Base-by-base conservation (phyloP, 2,329 filamentous ascomycete species). In the Waltergamsia citrina region DNA sequence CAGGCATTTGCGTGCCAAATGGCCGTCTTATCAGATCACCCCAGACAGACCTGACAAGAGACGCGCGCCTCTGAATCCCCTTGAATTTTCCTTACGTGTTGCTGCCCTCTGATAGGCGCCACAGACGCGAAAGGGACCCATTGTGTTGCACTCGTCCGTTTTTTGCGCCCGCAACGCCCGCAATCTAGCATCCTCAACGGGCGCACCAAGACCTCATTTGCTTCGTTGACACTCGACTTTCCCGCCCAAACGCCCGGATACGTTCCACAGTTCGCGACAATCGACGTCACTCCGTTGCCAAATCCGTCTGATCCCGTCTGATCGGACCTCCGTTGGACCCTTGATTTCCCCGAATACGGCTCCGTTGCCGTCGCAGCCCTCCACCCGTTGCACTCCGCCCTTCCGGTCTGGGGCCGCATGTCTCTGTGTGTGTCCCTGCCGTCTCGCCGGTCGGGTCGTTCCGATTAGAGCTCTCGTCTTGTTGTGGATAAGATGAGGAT, bases 161-260 rank as follows among this genome's bases (percentile, higher is more conserved):
- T 43, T 36, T 49, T 55, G 50, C 53, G 54, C 52, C 53, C 54
- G 52, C 49, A 52, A 47, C 44, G 43, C 47, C 51, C 48, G 48
- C 50, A 53, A 52, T 34, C 35, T 9, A 47, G 48, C 46, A 54
- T 52, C 51, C 45, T 53, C 48, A 51, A 53, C 52, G 51, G 50
- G 49, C 51, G 49, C 51, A 52, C 37, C 35, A 35, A 42, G 43
- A 46, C 47, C 46, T 39, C 43, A 45, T 45, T 42, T 41, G 44
- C 37, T n/a, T 27, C 22, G 8, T n/a, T 27, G 25, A 27, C 25
- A n/a, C 22, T 8, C n/a, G n/a, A 8, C 25, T 15, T 6, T 27
- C 12, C 33, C 32, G 33, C 39, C 40, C 39, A 29, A 38, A 42
- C 39, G 39, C 40, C 35, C 40, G 38, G 35, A 36, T 28, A 32